These are phyloP conservation scores for Litchi chinensis DNA, from an alignment of 345 rosid species.

Conservation along the genomic window DNA sequence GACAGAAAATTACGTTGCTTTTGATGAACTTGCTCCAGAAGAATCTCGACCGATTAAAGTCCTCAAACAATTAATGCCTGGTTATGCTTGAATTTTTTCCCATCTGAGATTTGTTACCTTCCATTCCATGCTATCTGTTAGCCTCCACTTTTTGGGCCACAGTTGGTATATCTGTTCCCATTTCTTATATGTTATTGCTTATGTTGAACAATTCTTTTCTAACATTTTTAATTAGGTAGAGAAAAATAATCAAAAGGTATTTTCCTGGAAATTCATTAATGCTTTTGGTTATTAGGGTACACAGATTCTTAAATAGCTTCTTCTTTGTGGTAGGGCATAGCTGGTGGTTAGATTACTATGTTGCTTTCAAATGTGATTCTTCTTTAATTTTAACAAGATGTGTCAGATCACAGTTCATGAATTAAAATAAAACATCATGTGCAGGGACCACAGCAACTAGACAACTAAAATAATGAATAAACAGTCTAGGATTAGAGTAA, in stretches of 20 bases:
- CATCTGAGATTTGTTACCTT: constrained; percentile 11
- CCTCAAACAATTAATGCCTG: constrained; percentile 80
- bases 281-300: constrained; percentile 14
- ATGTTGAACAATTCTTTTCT: constrained; percentile 9
- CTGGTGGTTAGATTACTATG: constrained; percentile 3
- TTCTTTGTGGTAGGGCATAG: neutral
- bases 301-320: neutral
- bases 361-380: neutral
- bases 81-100: constrained; percentile 44
- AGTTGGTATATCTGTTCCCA: constrained; percentile 26
- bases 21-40: constrained; percentile 69
- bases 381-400: neutral
- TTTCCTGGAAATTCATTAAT: constrained; percentile 25
- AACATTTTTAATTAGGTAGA: neutral
- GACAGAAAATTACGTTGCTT: constrained; percentile 67
- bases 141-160: constrained; percentile 19
- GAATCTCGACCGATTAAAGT: constrained; percentile 70
- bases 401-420: constrained; percentile 8
- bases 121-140: constrained; percentile 25
- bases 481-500: constrained; percentile 9
- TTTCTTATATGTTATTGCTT: constrained; percentile 5
- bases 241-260: constrained; percentile 24
- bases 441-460: constrained; percentile 11
- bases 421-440: constrained; percentile 7
- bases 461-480: constrained; percentile 4